Base-by-base conservation (phyloP, 495 filamentous ascomycete genomes). In the Pyronema domesticum region DNA sequence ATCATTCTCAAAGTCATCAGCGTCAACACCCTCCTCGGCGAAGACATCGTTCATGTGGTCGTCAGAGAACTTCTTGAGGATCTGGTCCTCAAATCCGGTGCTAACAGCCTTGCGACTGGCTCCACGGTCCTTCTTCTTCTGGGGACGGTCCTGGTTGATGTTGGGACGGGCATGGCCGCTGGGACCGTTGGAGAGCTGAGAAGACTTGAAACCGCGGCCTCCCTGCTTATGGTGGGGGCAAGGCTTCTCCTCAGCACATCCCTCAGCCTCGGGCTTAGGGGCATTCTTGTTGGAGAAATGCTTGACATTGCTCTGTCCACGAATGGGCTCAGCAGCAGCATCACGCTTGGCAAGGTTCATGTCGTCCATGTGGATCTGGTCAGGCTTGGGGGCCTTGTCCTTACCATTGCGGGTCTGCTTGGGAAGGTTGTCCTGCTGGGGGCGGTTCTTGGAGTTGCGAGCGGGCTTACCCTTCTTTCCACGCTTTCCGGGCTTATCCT, bases 81-180 rank as follows among this genome's bases (percentile, higher is more conserved):
- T 53, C 8, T 40, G n/a, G 8, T 40, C 14, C 37, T 53, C 50
- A 8, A 30, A 14, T 42, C 11, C 39, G 11, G 36, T 35, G 17
- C 23, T 11, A 3, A 50, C 47, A 36, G 18, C 30, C 47, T 50
- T 50, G 30, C 30, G 11, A 7, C 34, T 50, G 8, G 9, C 23
- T 13, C 13, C 19, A 7, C 45, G n/a, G 18, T 14, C 17, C 11
- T 37, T 37, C 35, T 43, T 43, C 51, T 53, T 53, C 11, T 39
- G 15, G 10, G 52, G 52, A 34, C 52, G 52, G 33, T 37, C 37
- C 52, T 54, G 52, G 42, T 46, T 46, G 19, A 54, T 53, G 11
- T 42, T 42, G 37, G 15, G 39, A 37, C 35, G 50, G 30, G 9
- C 35, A 11, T 5, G 30, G n/a, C 34, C 34, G 35, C 35, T 5